Evolutionary conservation across 352 stramenopile species (phyloP), one percentile per base, ranked within the genome.

Genomic region (Phytopythium aichiense): DNA sequence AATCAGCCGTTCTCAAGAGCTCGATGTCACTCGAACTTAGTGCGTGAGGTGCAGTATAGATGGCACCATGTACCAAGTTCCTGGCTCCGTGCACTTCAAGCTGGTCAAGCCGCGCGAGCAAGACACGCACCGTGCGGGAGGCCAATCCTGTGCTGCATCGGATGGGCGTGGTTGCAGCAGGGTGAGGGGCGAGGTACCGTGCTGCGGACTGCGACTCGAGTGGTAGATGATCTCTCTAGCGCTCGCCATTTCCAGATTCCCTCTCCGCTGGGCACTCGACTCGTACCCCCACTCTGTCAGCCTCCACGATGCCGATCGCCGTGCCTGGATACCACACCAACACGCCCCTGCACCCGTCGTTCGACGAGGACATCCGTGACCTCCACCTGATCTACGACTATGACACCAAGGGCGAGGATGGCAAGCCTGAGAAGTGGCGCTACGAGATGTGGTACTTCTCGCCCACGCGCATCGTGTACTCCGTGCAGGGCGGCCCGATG

Each of bases 371-470:
- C 56, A 84, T 84, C 61, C 75, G 75, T 55, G 70, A 81, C 68
- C 50, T 81, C 18, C 75, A 84, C 63, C 60, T 84, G 28, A 31
- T 84, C 35, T 84, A 84, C 68, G 75, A 84, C 64, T 84, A 84
- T 61, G 68, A 81, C 45, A 71, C 71, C 28, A 63, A 81, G 55
- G 63, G 56, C 42, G 56, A 62, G 28, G 60, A 84, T 28, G 73
- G 75, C 62, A 77, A 73, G 59, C 71, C 73, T 20, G 50, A 79
- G 55, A 84, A 81, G 71, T 84, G 75, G 75, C 75, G 75, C 64
- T 84, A 84, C 64, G 75, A 84, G 66, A 75, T 84, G 72, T 84
- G 73, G 70, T 84, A 81, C 66, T 79, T 78, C 66, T 81, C 75
- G 62, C 61, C 79, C 52, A 67, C 76, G 58, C 75, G 75, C 58